Evolutionary conservation across 768 basidiomycete genomes (phyloP).

Genomic region (Pleurotus tuoliensis): DNA sequence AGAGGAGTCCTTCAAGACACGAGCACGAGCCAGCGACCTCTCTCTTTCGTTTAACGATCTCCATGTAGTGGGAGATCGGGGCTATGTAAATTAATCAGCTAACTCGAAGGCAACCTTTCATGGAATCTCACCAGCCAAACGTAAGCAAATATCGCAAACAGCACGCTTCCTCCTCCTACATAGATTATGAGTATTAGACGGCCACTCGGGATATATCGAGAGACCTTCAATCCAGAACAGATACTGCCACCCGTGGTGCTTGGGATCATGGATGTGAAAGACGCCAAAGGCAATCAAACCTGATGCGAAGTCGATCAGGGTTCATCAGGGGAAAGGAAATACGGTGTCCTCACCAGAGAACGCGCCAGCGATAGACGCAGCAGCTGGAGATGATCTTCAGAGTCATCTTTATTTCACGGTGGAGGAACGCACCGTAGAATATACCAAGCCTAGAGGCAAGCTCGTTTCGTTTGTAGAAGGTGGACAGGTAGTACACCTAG

Average conservation of each 20-base stretch:
- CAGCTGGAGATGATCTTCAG: conserved; percentile 20
- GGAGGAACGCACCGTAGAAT: conserved; percentile 37
- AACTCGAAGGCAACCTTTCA: not conserved
- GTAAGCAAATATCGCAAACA: conserved; percentile 41
- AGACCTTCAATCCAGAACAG: conserved; percentile 51
- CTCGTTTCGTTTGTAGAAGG: conserved; percentile 48
- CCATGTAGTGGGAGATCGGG: conserved; percentile 40
- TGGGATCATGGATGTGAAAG: conserved; percentile 40
- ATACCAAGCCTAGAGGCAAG: conserved; percentile 46
- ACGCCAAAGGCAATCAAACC: conserved; percentile 48
- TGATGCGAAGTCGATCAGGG: conserved; percentile 5
- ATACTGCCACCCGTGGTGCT: conserved; percentile 47
- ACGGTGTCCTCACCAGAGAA: conserved; percentile 32
- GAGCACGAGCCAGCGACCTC: conserved; percentile 35
- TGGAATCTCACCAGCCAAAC: conserved; percentile 31
- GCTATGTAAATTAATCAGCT: conserved; percentile 9
- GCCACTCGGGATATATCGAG: not conserved
- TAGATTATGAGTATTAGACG: not conserved
- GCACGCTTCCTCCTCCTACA: conserved; percentile 34
- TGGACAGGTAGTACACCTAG: conserved; percentile 47
- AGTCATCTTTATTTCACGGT: no score
- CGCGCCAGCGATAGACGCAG: conserved; percentile 42
- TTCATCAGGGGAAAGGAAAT: no score
- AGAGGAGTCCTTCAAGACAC: conserved; percentile 45
- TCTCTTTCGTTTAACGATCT: conserved; percentile 30